A percentile compares a stretch with the other conserved stretches of the same genome.
These are phyloP conservation scores for Polyplosphaeria fusca DNA, from an alignment of 495 filamentous ascomycete genomes.

Conservation along the genomic window DNA sequence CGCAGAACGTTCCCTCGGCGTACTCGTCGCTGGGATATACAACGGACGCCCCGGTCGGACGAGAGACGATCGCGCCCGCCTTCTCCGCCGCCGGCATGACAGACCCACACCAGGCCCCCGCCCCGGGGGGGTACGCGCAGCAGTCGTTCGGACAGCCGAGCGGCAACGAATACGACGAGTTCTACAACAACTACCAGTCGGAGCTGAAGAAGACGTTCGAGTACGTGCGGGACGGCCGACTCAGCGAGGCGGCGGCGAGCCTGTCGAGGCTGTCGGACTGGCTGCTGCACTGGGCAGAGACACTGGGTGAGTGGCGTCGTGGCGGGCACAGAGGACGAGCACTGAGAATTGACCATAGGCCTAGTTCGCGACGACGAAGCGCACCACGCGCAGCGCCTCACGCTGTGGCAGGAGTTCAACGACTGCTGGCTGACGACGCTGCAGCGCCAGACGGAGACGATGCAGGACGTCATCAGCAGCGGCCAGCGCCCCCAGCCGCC, in stretches of 20 bases:
- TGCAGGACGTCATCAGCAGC: slow-evolving; percentile 54
- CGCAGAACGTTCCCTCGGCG: slow-evolving; percentile 54
- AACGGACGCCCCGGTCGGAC: slow-evolving; percentile 50
- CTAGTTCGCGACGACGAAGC: slow-evolving; percentile 71
- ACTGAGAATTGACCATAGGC: slow-evolving; percentile 47
- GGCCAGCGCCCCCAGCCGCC: slow-evolving; percentile 58
- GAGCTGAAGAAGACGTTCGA: slow-evolving; percentile 72
- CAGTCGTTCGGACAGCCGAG: slow-evolving; percentile 32
- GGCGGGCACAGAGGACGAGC: slow-evolving; percentile 23
- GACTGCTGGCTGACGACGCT: slow-evolving; percentile 85
- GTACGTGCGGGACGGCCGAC: slow-evolving; percentile 65
- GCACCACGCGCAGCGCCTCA: slow-evolving; percentile 66
- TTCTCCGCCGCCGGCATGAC: slow-evolving; percentile 54
- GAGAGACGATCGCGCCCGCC: slow-evolving; percentile 49
- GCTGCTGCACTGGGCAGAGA: slow-evolving; percentile 75
- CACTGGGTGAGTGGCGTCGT: slow-evolving; percentile 65
- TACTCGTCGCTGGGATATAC: slow-evolving; percentile 54
- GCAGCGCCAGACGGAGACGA: slow-evolving; percentile 81
- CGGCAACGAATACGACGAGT: slow-evolving; percentile 52
- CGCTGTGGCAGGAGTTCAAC: slow-evolving; percentile 94
- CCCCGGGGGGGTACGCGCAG: slow-evolving; percentile 27
- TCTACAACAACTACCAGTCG: slow-evolving; percentile 71
- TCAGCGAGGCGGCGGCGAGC: slow-evolving; percentile 68
- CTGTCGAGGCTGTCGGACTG: slow-evolving; percentile 79
- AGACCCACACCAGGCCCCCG: slow-evolving; percentile 48